A percentile compares a stretch with the other conserved stretches of the same genome.
phyloP scores from a whole-genome alignment of 495 filamentous ascomycete species.

The Pyrenula aspistea region DNA sequence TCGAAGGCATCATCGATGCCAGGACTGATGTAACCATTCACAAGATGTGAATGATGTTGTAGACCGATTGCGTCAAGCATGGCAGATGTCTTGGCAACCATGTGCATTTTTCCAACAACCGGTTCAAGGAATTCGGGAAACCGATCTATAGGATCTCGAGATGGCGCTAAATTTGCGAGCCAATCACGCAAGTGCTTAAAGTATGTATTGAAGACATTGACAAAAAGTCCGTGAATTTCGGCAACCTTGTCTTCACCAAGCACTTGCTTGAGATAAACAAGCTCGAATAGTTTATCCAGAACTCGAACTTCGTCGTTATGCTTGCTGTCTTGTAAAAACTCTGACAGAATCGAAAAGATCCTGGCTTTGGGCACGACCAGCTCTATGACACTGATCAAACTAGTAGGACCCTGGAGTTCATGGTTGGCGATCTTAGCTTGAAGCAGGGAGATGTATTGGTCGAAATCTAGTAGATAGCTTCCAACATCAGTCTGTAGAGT shows the following conservation, averaged over 20 bases:
- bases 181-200: slow-evolving; percentile 65
- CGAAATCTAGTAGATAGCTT: slow-evolving; percentile 27
- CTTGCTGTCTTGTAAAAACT: slow-evolving; percentile 24
- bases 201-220: slow-evolving; percentile 74
- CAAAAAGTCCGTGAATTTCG: slow-evolving; percentile 57
- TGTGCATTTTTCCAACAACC: slow-evolving; percentile 60
- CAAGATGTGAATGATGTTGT: not conserved
- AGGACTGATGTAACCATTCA: slow-evolving; percentile 2
- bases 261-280: slow-evolving; percentile 55
- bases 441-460: slow-evolving; percentile 26
- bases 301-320: slow-evolving; percentile 26
- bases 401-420: slow-evolving; percentile 21
- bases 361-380: slow-evolving; percentile 41
- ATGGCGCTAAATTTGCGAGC: slow-evolving; percentile 75
- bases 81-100: slow-evolving; percentile 76
- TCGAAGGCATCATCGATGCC: not conserved
- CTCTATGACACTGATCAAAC: slow-evolving; percentile 49
- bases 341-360: slow-evolving; percentile 41
- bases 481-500: slow-evolving; percentile 40
- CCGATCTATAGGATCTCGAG: slow-evolving; percentile 45
- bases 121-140: slow-evolving; percentile 64
- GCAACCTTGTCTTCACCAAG: slow-evolving; percentile 50
- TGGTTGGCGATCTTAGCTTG: slow-evolving; percentile 31
- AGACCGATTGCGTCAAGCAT: not conserved
- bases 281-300: slow-evolving; percentile 65